These are phyloP conservation scores for Nicotiana sylvestris DNA, from an alignment of 257 asterid species.

Conservation along the genomic window DNA sequence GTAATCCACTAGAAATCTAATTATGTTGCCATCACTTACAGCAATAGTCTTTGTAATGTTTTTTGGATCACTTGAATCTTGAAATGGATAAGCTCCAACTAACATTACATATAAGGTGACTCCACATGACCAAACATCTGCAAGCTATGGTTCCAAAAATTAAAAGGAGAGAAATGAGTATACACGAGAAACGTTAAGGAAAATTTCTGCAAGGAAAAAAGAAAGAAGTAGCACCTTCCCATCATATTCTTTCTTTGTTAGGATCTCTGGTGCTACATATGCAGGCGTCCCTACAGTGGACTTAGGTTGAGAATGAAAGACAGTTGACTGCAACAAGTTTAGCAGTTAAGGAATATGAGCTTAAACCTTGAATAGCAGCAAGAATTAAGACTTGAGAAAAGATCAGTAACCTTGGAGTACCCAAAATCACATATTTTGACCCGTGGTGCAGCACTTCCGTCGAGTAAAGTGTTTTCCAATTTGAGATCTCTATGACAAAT, in stretches of 20 bases:
- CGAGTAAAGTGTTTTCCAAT: constrained; percentile 38
- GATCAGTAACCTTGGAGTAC: constrained; percentile 33
- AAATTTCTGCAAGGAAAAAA: background rate
- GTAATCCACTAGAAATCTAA: background rate
- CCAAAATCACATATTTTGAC: constrained; percentile 48
- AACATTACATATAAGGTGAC: constrained; percentile 43
- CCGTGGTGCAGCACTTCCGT: constrained; percentile 40
- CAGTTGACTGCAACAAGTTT: constrained; percentile 28
- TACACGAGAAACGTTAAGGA: background rate
- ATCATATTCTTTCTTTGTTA: constrained; percentile 39
- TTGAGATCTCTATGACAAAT: constrained; percentile 50
- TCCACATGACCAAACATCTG: constrained; percentile 52
- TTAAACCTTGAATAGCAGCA: background rate
- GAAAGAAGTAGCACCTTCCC: constrained; percentile 29
- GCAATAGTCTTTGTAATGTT: constrained; percentile 31
- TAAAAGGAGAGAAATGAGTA: constrained; percentile 1
- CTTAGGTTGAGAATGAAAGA: constrained; percentile 45
- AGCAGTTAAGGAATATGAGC: background rate
- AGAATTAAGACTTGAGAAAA: background rate
- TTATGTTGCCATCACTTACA: constrained; percentile 21
- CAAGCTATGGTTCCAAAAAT: constrained; percentile 25
- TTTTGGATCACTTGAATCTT: constrained; percentile 36
- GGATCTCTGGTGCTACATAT: constrained; percentile 43
- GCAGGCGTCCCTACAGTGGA: constrained; percentile 47
- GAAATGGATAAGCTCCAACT: constrained; percentile 40